Conservation (phyloP, 495 filamentous ascomycete species). For the Bacidia rubella region DNA sequence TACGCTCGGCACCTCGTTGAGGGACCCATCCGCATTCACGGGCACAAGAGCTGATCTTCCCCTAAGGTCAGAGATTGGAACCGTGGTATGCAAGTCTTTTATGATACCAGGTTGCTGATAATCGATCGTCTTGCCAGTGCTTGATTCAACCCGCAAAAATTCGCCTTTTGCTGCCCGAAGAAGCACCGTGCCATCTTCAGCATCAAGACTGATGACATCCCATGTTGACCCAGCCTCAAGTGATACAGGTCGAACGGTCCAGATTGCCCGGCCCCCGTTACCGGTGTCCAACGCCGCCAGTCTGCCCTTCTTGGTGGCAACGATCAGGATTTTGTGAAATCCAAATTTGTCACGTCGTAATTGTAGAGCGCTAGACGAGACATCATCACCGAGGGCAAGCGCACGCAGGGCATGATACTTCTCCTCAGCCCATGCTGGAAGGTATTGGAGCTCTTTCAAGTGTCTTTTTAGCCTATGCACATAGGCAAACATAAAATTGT, state of each 20-base stretch:
- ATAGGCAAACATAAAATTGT: constrained; percentile 65
- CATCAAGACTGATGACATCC: constrained; percentile 54
- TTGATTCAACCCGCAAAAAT: constrained; percentile 33
- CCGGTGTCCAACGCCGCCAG: constrained; percentile 68
- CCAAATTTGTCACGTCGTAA: constrained; percentile 68
- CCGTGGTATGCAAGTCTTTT: constrained; percentile 9
- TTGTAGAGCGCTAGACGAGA: constrained; percentile 46
- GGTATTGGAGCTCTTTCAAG: constrained; percentile 56
- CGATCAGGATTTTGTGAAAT: constrained; percentile 65
- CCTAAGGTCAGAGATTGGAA: constrained; percentile 10
- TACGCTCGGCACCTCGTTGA: constrained; percentile 6
- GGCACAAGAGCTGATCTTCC: constrained; percentile 11
- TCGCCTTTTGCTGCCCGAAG: constrained; percentile 24
- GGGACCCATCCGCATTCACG: constrained; percentile 13
- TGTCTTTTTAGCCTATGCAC: constrained; percentile 79
- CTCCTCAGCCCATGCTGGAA: constrained; percentile 56
- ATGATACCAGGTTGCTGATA: constrained; percentile 7
- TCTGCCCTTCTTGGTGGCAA: constrained; percentile 69
- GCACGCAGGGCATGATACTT: constrained; percentile 9
- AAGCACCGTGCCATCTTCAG: constrained; percentile 34
- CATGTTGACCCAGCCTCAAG: constrained; percentile 41
- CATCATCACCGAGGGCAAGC: constrained; percentile 53
- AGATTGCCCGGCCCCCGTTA: constrained; percentile 59
- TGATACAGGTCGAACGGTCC: constrained; percentile 49
- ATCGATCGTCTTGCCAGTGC: constrained; percentile 34